Evolutionary conservation across 2,329 filamentous ascomycete genomes (phyloP), one percentile per base, ranked within the genome.

Genomic region (Aotearoamyces nothofagi): DNA sequence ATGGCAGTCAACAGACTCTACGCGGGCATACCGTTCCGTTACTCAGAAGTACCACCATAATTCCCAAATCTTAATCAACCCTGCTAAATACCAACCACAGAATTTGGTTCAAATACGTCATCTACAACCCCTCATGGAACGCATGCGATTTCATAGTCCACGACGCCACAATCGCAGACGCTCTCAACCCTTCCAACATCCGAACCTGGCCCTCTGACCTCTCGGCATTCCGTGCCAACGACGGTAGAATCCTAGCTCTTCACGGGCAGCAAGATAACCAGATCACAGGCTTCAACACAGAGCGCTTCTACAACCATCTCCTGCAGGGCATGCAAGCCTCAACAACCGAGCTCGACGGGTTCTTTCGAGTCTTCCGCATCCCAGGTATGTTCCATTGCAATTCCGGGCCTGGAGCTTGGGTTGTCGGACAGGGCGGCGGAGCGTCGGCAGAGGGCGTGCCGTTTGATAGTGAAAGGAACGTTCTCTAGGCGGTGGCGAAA

Each of bases 371-470:
- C 44, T 69, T 70, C 50, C 54, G 54, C 17, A 60, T 60, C 43
- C 60, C 44, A 33, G 67, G 65, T 5, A 62, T 66, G 50, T 48
- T 42, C 4, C 66, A 70, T 43, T 70, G 65, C 40, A 41, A 36
- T 15, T 52, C 54, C 4, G 66, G 66, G 9, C 51, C 47, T 1
- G 63, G 63, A 1, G 62, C 62, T 2, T 52, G 48, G 34, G 37
- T 39, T 46, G 38, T 52, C 9, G 48, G 50, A 4, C 49, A 53
- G 25, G 30, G 33, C 20, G n/a, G n/a, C n/a, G 49, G 52, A 4
- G 51, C 53, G 0, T 50, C 56, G 8, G 36, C 33, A 4, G 33
- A 29, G 4, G 28, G 36, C 6, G 30, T 41, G 2, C 39, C 42
- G 8, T 45, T 49, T 15, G 27, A 43, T 6, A 46, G 53, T 0